Conservation (phyloP, 1,284 basidiomycete genomes). For the Irpex sp. region DNA sequence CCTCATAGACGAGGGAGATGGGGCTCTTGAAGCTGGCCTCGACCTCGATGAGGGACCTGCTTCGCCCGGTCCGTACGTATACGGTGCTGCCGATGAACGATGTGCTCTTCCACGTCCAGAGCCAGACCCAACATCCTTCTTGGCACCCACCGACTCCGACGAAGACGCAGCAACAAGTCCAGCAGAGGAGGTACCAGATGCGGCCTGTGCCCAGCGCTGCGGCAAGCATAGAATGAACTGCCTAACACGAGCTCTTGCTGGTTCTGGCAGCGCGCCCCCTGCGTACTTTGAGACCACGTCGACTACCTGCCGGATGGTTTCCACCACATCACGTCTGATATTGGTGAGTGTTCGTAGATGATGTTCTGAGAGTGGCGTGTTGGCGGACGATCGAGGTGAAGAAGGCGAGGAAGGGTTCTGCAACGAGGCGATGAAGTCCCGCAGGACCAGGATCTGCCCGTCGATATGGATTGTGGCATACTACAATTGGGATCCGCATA, state of each 20-base stretch:
- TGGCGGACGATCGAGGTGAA: conserved; percentile 31
- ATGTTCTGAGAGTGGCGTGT: conserved; percentile 40
- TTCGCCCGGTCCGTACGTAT: conserved; percentile 27
- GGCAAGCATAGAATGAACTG: conserved; percentile 82
- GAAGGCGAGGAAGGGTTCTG: conserved; percentile 38
- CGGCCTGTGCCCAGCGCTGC: conserved; percentile 64
- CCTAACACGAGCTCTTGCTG: conserved; percentile 72
- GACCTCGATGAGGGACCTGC: conserved; percentile 27
- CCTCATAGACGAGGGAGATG: conserved; percentile 21
- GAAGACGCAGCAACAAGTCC: not conserved
- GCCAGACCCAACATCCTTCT: conserved; percentile 12
- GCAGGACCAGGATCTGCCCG: conserved; percentile 79
- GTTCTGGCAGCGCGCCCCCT: conserved; percentile 81
- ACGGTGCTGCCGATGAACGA: conserved; percentile 19
- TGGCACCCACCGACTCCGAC: conserved; percentile 6
- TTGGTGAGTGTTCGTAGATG: conserved; percentile 67
- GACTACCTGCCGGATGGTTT: conserved; percentile 85
- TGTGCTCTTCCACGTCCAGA: conserved; percentile 11
- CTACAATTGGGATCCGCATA: conserved; percentile 31
- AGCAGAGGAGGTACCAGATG: not conserved
- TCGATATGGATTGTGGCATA: conserved; percentile 89
- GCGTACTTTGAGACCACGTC: conserved; percentile 87
- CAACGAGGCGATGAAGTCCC: conserved; percentile 75
- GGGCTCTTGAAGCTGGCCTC: conserved; percentile 30
- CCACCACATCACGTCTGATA: conserved; percentile 78